Percentiles rank a stretch among this genome's conserved stretches.
Evolutionary conservation across 202 grass and related monocot species (phyloP).

Genomic region (Dendrocalamus latiflorus): DNA sequence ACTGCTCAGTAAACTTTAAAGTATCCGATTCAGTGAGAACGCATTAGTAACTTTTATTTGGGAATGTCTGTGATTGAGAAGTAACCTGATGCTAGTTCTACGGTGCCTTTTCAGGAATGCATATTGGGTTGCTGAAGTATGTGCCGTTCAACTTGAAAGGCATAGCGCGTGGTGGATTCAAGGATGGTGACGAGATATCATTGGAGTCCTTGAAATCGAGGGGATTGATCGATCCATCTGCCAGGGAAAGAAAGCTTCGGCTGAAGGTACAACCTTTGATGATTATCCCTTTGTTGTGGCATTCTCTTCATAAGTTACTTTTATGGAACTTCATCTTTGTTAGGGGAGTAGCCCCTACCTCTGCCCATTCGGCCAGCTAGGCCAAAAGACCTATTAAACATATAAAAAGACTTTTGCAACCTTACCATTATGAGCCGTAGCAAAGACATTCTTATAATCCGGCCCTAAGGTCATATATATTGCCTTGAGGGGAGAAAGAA

Average conservation of each 20-base stretch:
- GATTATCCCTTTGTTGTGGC: not conserved
- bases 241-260: constrained; percentile 79
- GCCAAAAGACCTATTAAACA: too few relatives aligned
- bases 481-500: too few relatives aligned
- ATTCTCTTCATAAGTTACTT: too few relatives aligned
- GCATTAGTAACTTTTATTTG: not conserved
- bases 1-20: not conserved
- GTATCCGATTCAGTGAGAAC: not conserved
- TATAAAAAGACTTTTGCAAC: too few relatives aligned
- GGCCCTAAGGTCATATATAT: too few relatives aligned
- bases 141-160: constrained; percentile 89
- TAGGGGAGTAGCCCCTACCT: too few relatives aligned
- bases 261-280: constrained; percentile 59
- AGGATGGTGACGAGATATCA: constrained; percentile 88
- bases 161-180: constrained; percentile 66
- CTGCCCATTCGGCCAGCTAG: too few relatives aligned
- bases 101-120: constrained; percentile 68
- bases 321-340: not conserved
- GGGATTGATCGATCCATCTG: constrained; percentile 89
- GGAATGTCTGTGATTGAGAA: not conserved
- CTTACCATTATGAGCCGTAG: too few relatives aligned
- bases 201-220: constrained; percentile 70
- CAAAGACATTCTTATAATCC: too few relatives aligned
- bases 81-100: constrained; percentile 14
- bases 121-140: constrained; percentile 79